Conservation (phyloP, 495 filamentous ascomycete genomes). For the Penicillium coffeae region DNA sequence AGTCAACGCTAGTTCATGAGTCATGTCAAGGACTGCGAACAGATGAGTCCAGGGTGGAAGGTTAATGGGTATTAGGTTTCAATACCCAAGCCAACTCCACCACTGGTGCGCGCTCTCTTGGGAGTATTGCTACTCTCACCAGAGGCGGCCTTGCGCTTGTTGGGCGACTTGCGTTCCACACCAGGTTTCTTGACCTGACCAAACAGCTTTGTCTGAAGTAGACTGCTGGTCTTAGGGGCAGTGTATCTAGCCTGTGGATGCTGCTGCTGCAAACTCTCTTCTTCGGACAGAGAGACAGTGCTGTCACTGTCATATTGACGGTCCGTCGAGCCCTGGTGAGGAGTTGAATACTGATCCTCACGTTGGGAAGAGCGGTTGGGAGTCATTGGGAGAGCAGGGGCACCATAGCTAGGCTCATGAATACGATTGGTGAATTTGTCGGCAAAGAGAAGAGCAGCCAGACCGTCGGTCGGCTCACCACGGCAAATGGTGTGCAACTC, state of each 20-base stretch:
- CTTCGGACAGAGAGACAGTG: conserved; percentile 68
- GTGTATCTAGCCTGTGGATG: conserved; percentile 18
- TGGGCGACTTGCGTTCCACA: conserved; percentile 32
- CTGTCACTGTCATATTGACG: conserved; percentile 69
- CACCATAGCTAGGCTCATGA: conserved; percentile 6
- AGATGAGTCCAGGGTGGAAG: conserved; percentile 5
- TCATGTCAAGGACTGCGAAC: conserved; percentile 12
- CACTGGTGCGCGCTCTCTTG: conserved; percentile 58
- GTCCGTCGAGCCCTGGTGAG: conserved; percentile 51
- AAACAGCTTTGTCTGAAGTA: conserved; percentile 66
- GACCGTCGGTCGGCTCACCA: conserved; percentile 50
- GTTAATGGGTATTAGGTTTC: conserved; percentile 37
- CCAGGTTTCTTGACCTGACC: conserved; percentile 61
- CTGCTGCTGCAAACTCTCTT: conserved; percentile 22
- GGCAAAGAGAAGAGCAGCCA: conserved; percentile 71
- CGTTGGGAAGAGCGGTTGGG: conserved; percentile 47
- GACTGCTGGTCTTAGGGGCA: conserved; percentile 36
- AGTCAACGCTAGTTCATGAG: conserved; percentile 24
- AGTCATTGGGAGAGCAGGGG: conserved; percentile 70
- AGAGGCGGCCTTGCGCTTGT: conserved; percentile 57
- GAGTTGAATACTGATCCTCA: conserved; percentile 52
- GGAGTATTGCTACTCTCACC: conserved; percentile 40
- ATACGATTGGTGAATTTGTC: conserved; percentile 67
- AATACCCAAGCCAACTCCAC: conserved; percentile 63
- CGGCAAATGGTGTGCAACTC: conserved; percentile 45